A percentile compares a stretch with the other conserved stretches of the same genome.
These are phyloP conservation scores for Castanopsis chinensis DNA, from an alignment of 306 rosid species.

Conservation along the genomic window DNA sequence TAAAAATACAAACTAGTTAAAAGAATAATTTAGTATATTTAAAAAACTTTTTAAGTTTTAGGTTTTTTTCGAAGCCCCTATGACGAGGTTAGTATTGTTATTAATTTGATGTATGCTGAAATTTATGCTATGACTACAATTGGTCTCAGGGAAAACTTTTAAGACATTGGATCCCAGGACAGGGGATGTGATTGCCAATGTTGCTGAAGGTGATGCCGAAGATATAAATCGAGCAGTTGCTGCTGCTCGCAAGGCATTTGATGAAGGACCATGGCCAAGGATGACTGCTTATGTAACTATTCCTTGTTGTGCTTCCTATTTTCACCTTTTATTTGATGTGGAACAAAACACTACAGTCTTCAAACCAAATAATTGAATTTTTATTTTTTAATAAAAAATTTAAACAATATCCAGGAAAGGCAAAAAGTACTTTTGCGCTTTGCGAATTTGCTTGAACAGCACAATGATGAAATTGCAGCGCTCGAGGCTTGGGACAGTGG, in stretches of 20 bases:
- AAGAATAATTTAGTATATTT: too few species aligned
- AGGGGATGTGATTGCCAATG: constrained; percentile 79
- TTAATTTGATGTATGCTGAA: background rate
- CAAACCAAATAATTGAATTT: background rate
- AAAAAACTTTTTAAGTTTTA: too few species aligned
- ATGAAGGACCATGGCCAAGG: constrained; percentile 95
- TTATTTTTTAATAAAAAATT: background rate
- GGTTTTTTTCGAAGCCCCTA: too few species aligned
- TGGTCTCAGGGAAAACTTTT: constrained; percentile 66
- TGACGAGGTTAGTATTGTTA: background rate
- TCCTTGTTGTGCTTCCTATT: background rate
- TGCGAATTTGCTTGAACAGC: constrained; percentile 79
- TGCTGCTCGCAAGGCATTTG: constrained; percentile 92
- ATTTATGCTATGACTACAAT: background rate
- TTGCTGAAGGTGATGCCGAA: constrained; percentile 80
- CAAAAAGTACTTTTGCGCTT: constrained; percentile 59
- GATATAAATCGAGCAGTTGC: constrained; percentile 85
- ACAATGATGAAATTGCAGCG: constrained; percentile 67
- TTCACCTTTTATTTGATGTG: too few species aligned
- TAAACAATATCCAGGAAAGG: constrained; percentile 55
- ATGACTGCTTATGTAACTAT: constrained; percentile 78
- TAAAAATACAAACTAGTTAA: too few species aligned
- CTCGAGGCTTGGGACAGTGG: constrained; percentile 98
- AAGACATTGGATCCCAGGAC: constrained; percentile 84
- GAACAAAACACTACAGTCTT: background rate